Conservation (phyloP, 306 rosid species). For the Vigna unguiculata region DNA sequence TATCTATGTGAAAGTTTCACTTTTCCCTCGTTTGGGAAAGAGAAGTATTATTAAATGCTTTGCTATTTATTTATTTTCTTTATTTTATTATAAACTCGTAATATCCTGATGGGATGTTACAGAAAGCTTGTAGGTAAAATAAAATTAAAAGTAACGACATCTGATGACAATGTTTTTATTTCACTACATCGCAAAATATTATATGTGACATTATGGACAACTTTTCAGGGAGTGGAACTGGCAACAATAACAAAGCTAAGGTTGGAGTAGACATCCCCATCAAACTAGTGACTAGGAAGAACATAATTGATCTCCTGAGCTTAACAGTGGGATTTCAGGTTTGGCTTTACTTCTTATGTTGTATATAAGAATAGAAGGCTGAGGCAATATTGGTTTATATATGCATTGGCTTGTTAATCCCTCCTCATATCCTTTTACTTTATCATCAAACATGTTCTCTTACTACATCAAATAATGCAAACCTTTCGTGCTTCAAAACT, state of each 20-base stretch:
- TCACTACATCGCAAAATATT: too few species aligned
- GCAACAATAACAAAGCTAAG: constrained; percentile 52
- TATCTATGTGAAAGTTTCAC: too few species aligned
- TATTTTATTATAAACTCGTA: too few species aligned
- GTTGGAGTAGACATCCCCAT: constrained; percentile 66
- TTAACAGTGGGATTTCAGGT: too few species aligned
- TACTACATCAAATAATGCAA: constrained; percentile 31
- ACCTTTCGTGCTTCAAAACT: constrained; percentile 57
- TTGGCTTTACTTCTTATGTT: too few species aligned
- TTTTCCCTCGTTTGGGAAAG: too few species aligned
- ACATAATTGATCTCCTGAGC: too few species aligned
- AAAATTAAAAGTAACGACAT: not conserved
- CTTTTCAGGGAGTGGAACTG: constrained; percentile 72
- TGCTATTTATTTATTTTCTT: too few species aligned
- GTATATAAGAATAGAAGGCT: too few species aligned
- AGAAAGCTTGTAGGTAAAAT: constrained; percentile 73
- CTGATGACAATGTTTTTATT: not conserved
- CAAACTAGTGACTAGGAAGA: constrained; percentile 64
- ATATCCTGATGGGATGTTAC: too few species aligned
- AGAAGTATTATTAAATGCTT: too few species aligned
- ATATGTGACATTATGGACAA: constrained; percentile 1
- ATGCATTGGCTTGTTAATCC: constrained; percentile 21
- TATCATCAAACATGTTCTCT: constrained; percentile 2
- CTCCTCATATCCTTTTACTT: not conserved
- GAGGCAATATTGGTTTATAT: too few species aligned